Base-by-base conservation (phyloP, 2,329 filamentous ascomycete genomes). In the Fusarium concolor region DNA sequence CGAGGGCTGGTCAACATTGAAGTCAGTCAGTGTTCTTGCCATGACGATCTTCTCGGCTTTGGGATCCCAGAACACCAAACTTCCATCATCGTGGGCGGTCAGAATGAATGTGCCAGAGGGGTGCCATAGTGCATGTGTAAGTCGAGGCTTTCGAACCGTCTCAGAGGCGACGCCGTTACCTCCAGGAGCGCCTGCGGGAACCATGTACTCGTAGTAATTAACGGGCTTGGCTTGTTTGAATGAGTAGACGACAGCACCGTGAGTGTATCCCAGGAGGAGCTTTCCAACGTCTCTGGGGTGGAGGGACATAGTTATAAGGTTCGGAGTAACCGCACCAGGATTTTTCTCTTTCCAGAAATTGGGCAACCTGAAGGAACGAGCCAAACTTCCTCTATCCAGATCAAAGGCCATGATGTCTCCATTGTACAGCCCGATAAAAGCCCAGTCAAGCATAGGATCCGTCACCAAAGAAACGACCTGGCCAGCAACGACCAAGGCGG, bases 401-500 rank as follows among this genome's bases (percentile, higher is more conserved):
- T 99, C 96, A 76, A 95, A 99, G n/a, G 93, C 93, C 62, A 95
- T 85, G 12, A 98, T 85, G 59, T 98, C 94, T 62, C 95, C 94
- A 74, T 87, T 92, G 67, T 92, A 89, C 65, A 94, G 82, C 14
- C 94, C 96, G 43, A 98, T 83, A 65, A 99, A 91, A 37, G 91
- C 93, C 89, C 96, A 99, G 78, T 99, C 96, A 62, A 99, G 84
- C 81, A 93, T 92, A 1, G 95, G 93, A 76, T 99, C 96, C 10
- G 92, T 94, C 58, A 91, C 85, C 73, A 98, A 77, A 31, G 88
- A 86, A 15, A 88, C 90, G 20, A 94, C 92, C 47, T 89, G 86
- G 8, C 93, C 94, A 1, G 93, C 92, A 11, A 93, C 90, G 6
- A 92, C 88, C 76, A 94, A 91, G 33, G 88, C 89, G 26, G 89